Conservation (phyloP, 176 grass and related monocot genomes). For the Phoenix dactylifera region DNA sequence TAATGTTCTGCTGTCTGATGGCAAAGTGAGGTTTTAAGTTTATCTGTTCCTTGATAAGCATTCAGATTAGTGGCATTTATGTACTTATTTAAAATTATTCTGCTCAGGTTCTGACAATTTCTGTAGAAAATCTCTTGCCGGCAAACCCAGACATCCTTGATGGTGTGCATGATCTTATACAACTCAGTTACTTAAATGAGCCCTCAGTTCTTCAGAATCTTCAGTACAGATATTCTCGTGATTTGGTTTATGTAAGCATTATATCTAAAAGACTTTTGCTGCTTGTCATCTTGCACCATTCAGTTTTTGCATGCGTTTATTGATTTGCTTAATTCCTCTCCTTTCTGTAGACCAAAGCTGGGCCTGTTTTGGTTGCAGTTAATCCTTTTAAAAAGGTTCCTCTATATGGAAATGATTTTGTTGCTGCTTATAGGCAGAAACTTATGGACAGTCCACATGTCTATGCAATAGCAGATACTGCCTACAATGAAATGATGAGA, state of each 20-base stretch:
- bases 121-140: constrained; percentile 65
- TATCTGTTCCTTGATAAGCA: too few species aligned
- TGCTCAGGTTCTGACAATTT: constrained; percentile 56
- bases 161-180: constrained; percentile 95
- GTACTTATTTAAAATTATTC: too few species aligned
- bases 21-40: too few species aligned
- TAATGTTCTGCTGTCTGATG: too few species aligned
- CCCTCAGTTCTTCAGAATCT: constrained; percentile 90
- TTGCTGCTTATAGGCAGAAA: constrained; percentile 73
- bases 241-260: constrained; percentile 86
- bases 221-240: constrained; percentile 75
- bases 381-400: constrained; percentile 94
- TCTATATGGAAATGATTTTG: constrained; percentile 80
- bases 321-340: too few species aligned
- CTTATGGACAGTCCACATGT: constrained; percentile 81
- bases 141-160: constrained; percentile 99
- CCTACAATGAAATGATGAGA: constrained; percentile 87
- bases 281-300: too few species aligned
- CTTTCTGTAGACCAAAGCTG: constrained; percentile 78
- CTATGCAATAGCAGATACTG: constrained; percentile 93
- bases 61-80: too few species aligned
- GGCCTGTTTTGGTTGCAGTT: constrained; percentile 89
- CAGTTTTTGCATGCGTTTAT: too few species aligned
- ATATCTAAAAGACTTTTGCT: background rate
- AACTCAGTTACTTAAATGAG: constrained; percentile 96